phyloP scores from a whole-genome alignment of 148 eudicot species.

The Persicaria maculosa region DNA sequence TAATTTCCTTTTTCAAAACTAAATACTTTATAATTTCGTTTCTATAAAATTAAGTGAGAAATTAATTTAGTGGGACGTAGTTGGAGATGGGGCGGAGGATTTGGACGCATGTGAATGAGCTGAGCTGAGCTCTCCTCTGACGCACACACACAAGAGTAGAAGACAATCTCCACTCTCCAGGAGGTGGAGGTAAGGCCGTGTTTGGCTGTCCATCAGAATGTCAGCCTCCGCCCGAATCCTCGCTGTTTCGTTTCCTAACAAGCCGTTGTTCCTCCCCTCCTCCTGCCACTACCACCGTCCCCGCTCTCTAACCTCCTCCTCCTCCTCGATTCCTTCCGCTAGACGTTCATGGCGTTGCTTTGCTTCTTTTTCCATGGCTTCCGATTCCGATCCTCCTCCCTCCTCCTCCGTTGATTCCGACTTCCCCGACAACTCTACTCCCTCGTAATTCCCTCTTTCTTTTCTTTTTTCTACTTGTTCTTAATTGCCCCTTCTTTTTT shows the following conservation, averaged over 20 bases:
- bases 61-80: too few relatives aligned
- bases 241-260: conserved; percentile 11
- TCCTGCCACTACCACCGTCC: background rate
- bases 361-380: conserved; percentile 12
- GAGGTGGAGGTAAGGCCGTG: background rate
- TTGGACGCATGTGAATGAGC: too few relatives aligned
- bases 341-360: conserved; percentile 8
- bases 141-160: too few relatives aligned
- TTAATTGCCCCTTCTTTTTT: background rate
- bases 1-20: too few relatives aligned
- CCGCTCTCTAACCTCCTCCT: background rate
- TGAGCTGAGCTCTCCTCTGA: too few relatives aligned
- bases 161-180: too few relatives aligned
- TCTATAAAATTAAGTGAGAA: too few relatives aligned
- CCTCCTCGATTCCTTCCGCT: background rate
- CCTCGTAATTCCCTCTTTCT: background rate
- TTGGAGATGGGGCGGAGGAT: too few relatives aligned
- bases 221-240: background rate
- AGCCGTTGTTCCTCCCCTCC: conserved; percentile 3
- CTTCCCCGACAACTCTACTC: conserved; percentile 9
- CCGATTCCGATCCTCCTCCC: conserved; percentile 11
- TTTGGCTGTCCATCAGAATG: background rate
- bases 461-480: background rate
- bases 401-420: conserved; percentile 9
- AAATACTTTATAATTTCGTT: too few relatives aligned